phyloP scores from a whole-genome alignment of 2,329 filamentous ascomycete species.

The Dothideomycetes sp. region DNA sequence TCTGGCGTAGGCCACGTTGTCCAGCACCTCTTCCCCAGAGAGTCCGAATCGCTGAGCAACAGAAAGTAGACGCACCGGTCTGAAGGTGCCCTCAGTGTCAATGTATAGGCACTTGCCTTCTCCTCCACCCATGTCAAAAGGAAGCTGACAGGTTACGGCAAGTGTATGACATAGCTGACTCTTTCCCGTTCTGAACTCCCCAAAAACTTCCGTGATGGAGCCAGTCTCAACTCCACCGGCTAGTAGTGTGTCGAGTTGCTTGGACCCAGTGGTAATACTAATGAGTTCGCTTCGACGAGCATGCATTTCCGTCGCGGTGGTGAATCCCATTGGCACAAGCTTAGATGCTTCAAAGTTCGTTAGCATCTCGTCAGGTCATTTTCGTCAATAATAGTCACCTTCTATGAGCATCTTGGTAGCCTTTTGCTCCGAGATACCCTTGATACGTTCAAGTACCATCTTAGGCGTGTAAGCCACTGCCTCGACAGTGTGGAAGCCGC shows the following conservation, averaged over 20 bases:
- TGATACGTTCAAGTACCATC: conserved; percentile 82
- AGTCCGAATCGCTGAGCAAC: conserved; percentile 92
- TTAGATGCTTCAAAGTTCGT: conserved; percentile 58
- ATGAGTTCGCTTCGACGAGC: conserved; percentile 92
- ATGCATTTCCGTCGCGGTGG: conserved; percentile 98
- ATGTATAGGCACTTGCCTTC: conserved; percentile 98
- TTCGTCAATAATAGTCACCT: no score
- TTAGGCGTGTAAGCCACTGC: conserved; percentile 83
- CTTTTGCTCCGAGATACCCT: conserved; percentile 96
- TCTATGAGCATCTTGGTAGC: conserved; percentile 83
- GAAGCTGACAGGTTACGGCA: conserved; percentile 94
- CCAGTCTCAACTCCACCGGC: conserved; percentile 94
- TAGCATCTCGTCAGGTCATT: conserved; percentile 6
- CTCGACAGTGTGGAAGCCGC: conserved; percentile 91
- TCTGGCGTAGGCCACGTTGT: conserved; percentile 95
- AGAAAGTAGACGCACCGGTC: conserved; percentile 78
- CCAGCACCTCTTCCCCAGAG: conserved; percentile 91
- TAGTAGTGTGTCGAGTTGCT: conserved; percentile 88
- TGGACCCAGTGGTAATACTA: conserved; percentile 94
- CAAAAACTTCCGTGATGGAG: conserved; percentile 95
- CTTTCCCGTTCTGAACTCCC: conserved; percentile 95
- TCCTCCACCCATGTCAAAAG: conserved; percentile 97
- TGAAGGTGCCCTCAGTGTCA: conserved; percentile 92
- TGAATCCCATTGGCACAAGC: conserved; percentile 97
- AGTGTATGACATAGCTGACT: conserved; percentile 97